Percentiles rank a stretch among this genome's conserved stretches.
Evolutionary conservation across 768 basidiomycete genomes (phyloP).

Genomic region (Auricularia heimuer): DNA sequence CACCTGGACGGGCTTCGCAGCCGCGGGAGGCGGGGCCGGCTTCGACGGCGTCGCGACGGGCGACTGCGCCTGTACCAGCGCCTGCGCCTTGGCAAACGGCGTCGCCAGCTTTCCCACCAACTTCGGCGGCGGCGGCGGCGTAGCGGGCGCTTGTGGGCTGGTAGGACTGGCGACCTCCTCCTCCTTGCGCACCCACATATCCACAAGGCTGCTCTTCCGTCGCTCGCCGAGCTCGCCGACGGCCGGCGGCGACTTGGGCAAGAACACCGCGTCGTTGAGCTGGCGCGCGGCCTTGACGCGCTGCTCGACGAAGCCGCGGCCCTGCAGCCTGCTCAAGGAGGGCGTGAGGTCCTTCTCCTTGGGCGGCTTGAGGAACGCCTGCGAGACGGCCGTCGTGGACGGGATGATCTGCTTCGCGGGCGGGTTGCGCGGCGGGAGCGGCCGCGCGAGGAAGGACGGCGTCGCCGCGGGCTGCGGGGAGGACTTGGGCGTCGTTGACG

Average conservation of each 20-base stretch:
- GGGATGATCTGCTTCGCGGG: background rate
- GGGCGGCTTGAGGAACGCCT: slow-evolving; percentile 49
- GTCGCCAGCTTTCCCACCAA: background rate
- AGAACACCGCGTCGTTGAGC: slow-evolving; percentile 24
- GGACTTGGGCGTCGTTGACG: background rate
- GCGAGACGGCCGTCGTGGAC: slow-evolving; percentile 24
- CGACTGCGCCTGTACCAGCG: background rate
- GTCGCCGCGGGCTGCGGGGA: background rate
- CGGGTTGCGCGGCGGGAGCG: background rate
- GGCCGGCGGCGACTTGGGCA: slow-evolving; percentile 4
- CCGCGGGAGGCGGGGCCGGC: background rate
- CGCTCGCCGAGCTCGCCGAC: slow-evolving; percentile 25
- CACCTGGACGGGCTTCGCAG: background rate
- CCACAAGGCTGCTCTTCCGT: slow-evolving; percentile 15
- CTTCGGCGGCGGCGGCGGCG: slow-evolving; percentile 7
- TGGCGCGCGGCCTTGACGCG: slow-evolving; percentile 63
- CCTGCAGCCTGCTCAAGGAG: slow-evolving; percentile 71
- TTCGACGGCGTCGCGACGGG: background rate
- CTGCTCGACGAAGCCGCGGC: slow-evolving; percentile 78
- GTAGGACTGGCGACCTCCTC: slow-evolving; percentile 4
- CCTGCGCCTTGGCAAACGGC: background rate
- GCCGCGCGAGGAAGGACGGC: background rate
- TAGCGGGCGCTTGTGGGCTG: slow-evolving; percentile 8
- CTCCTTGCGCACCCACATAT: background rate
- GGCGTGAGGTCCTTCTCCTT: slow-evolving; percentile 66